Percentiles rank a stretch among this genome's conserved stretches.
These are phyloP conservation scores for Penicillium sp. DNA, from an alignment of 2,329 filamentous ascomycete genomes.

Conservation along the genomic window DNA sequence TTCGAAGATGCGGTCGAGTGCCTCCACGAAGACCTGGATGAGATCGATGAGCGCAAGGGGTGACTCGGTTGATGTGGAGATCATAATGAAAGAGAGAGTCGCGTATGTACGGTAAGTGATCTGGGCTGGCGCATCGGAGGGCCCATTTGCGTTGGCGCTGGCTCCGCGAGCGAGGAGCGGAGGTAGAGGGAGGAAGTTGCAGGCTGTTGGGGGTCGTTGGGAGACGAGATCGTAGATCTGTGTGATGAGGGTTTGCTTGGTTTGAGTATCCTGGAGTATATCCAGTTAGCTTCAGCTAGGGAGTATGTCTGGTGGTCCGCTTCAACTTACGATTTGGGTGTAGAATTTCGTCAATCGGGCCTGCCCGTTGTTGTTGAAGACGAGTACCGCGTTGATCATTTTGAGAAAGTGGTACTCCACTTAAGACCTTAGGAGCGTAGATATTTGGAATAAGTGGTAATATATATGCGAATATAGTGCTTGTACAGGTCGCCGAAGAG, in stretches of 20 bases:
- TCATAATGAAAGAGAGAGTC: constrained; percentile 97
- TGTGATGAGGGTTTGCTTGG: constrained; percentile 93
- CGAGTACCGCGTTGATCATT: constrained; percentile 98
- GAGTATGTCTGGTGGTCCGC: background rate
- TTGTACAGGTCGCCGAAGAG: background rate
- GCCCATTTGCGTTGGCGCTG: constrained; percentile 57
- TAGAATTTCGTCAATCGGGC: constrained; percentile 98
- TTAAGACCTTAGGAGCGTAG: too few species aligned
- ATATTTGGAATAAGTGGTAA: background rate
- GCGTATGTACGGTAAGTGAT: constrained; percentile 98
- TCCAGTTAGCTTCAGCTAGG: background rate
- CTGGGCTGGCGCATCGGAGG: constrained; percentile 88
- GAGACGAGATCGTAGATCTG: constrained; percentile 97
- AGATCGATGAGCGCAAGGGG: constrained; percentile 93
- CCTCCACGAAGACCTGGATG: constrained; percentile 97
- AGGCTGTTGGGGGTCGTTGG: constrained; percentile 86
- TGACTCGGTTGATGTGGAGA: constrained; percentile 93
- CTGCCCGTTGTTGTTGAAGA: constrained; percentile 98
- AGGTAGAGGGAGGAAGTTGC: constrained; percentile 90
- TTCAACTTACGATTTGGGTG: constrained; percentile 76
- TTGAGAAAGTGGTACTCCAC: constrained; percentile 19
- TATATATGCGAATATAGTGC: background rate
- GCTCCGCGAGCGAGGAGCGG: constrained; percentile 64
- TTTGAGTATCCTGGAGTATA: constrained; percentile 81
- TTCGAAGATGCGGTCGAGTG: constrained; percentile 92